Evolutionary conservation across 2,329 filamentous ascomycete species (phyloP).

Genomic region (Periconia digitata): DNA sequence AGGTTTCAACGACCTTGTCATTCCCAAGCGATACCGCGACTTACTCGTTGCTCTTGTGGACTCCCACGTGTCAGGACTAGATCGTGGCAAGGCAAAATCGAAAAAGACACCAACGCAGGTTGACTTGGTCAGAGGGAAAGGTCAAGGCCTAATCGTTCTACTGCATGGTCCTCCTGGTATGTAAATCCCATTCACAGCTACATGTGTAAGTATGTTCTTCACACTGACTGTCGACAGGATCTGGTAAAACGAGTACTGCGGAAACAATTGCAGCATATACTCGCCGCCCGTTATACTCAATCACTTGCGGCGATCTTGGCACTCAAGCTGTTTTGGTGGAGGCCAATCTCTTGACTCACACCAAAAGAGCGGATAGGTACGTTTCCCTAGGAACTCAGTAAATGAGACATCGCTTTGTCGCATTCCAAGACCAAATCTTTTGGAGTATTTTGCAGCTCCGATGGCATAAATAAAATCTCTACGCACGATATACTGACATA

Average conservation of each 20-base stretch:
- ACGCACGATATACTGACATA: too few relatives aligned
- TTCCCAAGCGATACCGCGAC: constrained; percentile 29
- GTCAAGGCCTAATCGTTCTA: constrained; percentile 13
- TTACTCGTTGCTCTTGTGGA: constrained; percentile 36
- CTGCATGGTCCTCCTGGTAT: constrained; percentile 8
- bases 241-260: constrained; percentile 83
- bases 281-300: constrained; percentile 78
- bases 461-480: too few relatives aligned
- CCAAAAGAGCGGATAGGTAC: constrained; percentile 77
- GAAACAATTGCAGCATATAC: constrained; percentile 85
- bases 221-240: constrained; percentile 53
- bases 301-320: constrained; percentile 67
- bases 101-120: constrained; percentile 4
- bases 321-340: constrained; percentile 19
- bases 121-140: constrained; percentile 13
- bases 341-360: constrained; percentile 75
- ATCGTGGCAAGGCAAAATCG: constrained; percentile 12
- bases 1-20: constrained; percentile 24
- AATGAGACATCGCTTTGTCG: constrained; percentile 60
- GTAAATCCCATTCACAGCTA: neutral
- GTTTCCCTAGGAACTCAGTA: constrained; percentile 76
- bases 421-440: constrained; percentile 71
- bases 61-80: constrained; percentile 17
- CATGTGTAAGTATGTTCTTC: neutral
- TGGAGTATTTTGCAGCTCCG: constrained; percentile 79